Evolutionary conservation across 208 protist genomes (phyloP).

Genomic region (Hexamita inflata): DNA sequence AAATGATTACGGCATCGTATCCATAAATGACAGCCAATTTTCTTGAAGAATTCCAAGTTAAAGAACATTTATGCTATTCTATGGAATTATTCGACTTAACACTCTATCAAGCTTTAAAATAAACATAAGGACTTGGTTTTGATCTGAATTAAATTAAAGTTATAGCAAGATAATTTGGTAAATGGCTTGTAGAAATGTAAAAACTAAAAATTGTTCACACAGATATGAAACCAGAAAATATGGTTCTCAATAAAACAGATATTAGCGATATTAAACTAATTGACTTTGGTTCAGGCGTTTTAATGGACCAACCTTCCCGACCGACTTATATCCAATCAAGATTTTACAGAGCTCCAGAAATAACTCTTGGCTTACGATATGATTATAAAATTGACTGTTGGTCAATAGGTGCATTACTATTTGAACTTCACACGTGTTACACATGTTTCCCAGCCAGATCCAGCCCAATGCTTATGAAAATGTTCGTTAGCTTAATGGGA

Average conservation of each 20-base stretch:
- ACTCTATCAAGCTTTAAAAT: slow-evolving; percentile 5
- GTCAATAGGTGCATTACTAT: slow-evolving; percentile 87
- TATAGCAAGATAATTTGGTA: background rate
- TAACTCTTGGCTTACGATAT: slow-evolving; percentile 77
- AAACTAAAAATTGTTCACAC: slow-evolving; percentile 46
- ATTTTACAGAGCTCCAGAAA: slow-evolving; percentile 75
- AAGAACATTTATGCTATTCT: background rate
- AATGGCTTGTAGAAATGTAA: background rate
- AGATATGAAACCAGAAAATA: slow-evolving; percentile 61
- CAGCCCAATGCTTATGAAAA: background rate
- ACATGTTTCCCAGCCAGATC: slow-evolving; percentile 71
- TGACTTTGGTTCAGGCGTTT: slow-evolving; percentile 88
- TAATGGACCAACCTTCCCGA: slow-evolving; percentile 56
- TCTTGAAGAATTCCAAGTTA: background rate
- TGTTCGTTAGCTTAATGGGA: slow-evolving; percentile 1
- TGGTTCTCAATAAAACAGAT: slow-evolving; percentile 59
- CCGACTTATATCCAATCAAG: slow-evolving; percentile 75
- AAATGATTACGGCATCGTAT: background rate
- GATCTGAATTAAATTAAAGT: background rate
- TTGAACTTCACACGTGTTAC: slow-evolving; percentile 84
- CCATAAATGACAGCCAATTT: background rate
- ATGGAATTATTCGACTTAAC: slow-evolving; percentile 1
- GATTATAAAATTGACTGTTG: slow-evolving; percentile 86
- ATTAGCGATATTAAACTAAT: slow-evolving; percentile 80
- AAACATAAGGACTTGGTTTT: background rate